Base-by-base conservation (phyloP, 1,139 yeast species). In the Zygosaccharomyces sapae region DNA sequence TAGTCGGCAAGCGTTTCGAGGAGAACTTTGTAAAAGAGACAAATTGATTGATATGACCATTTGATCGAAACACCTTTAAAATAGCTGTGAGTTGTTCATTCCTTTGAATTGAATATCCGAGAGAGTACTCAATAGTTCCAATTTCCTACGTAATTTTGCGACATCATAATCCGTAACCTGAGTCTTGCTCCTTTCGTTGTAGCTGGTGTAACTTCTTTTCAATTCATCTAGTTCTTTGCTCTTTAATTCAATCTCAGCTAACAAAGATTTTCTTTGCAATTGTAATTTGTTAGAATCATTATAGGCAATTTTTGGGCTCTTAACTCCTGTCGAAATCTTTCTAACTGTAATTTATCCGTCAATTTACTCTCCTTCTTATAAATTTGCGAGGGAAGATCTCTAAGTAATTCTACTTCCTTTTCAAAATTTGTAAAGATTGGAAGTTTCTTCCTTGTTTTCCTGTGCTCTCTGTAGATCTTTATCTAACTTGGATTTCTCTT, bases 351-450 rank as follows among this genome's bases (percentile, higher is more conserved):
- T 58, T 35, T 58, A 56, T 22, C 52, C 41, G 24, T 60, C 62
- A 44, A 59, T 48, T 49, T 66, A 63, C 35, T 44, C 29, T 48
- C 49, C 20, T 39, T 44, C 24, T 48, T 40, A 12, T 43, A 43
- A 8, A 39, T 43, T 43, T 70, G 70, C 6, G 59, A 55, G 5
- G 72, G 54, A 16, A 76, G 62, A 47, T 74, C 79, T 40, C 69
- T 67, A 3, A 75, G 61, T 13, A 78, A 58, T 50, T 73, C 70
- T 70, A 38, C 81, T 73, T 62, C 80, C 74, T 46, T 70, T 49
- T 79, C 67, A 37, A 78, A 64, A 54, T 62, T 66, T 50, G 76
- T 75, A 76, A 77, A 80, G 66, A 16, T 71, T 57, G 35, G 70
- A 73, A 44, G 80, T 69, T 39, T 71, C 69, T 24, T 72, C 68